phyloP scores from a whole-genome alignment of 1,284 basidiomycete genomes.

The Austropuccinia psidii region DNA sequence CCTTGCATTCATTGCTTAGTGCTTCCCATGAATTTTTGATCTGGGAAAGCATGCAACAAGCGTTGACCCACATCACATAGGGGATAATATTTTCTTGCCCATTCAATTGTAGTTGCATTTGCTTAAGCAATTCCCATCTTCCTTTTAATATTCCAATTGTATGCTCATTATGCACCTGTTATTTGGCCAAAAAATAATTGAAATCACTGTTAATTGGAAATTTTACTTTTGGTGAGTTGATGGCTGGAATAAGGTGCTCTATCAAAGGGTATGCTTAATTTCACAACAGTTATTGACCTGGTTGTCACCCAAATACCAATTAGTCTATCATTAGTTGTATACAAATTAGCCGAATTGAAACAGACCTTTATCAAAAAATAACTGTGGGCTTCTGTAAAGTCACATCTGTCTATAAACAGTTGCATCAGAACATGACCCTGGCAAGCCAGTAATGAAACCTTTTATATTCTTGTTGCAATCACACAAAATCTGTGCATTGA shows the following conservation, averaged over 20 bases:
- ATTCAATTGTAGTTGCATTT: no score
- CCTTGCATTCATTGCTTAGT: no score
- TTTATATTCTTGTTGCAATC: neutral
- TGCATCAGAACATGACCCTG: neutral
- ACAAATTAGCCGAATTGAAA: no score
- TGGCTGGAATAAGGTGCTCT: neutral
- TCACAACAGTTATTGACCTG: neutral
- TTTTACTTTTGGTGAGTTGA: neutral
- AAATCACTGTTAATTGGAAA: neutral
- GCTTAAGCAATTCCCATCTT: no score
- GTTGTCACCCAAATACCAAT: no score
- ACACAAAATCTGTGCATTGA: no score
- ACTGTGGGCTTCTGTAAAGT: neutral
- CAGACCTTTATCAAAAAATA: neutral
- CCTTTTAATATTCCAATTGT: neutral
- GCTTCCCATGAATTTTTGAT: no score
- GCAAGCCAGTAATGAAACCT: neutral
- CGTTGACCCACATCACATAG: no score
- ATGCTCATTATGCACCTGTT: neutral
- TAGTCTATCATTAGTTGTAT: no score
- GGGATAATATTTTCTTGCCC: no score
- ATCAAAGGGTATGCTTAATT: neutral
- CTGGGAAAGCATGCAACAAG: no score
- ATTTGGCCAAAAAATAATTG: neutral
- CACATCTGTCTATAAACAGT: neutral